These are phyloP conservation scores for Colletotrichum musicola DNA, from an alignment of 2,329 filamentous ascomycete species.

Conservation along the genomic window DNA sequence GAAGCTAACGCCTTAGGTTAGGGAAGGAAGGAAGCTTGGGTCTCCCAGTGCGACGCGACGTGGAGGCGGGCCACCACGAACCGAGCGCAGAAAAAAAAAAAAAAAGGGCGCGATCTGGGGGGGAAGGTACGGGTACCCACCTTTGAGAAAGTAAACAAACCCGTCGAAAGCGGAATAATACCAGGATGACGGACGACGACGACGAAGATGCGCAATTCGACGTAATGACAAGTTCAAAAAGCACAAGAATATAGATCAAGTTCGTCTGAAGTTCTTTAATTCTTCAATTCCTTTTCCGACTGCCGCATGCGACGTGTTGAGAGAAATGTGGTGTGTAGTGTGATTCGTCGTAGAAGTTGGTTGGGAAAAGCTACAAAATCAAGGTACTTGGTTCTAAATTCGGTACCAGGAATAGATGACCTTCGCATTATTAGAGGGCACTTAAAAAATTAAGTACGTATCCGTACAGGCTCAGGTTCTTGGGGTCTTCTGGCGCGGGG, in stretches of 20 bases:
- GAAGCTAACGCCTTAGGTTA: neutral
- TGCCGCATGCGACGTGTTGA: neutral
- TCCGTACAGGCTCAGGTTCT: neutral
- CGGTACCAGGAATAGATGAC: constrained; percentile 2
- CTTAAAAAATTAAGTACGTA: neutral
- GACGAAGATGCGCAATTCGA: neutral
- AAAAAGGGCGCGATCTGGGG: constrained; percentile 5
- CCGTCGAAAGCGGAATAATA: neutral
- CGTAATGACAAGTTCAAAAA: neutral
- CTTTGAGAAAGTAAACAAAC: constrained; percentile 3
- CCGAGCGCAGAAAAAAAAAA: neutral
- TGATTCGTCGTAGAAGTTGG: constrained; percentile 1
- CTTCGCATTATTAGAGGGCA: constrained; percentile 5
- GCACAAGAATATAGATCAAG: neutral
- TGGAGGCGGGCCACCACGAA: neutral
- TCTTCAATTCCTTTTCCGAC: neutral
- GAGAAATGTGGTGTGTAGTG: neutral
- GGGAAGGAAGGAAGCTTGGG: constrained; percentile 12
- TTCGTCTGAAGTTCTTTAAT: neutral
- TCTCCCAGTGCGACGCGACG: constrained; percentile 23
- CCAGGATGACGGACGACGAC: neutral
- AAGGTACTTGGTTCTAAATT: constrained; percentile 28
- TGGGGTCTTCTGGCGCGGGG: no score
- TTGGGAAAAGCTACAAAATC: neutral
- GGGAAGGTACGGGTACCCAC: neutral